Percentiles rank a stretch among this genome's conserved stretches.
phyloP scores from a whole-genome alignment of 495 filamentous ascomycete species.

The Penicillium pulvis region DNA sequence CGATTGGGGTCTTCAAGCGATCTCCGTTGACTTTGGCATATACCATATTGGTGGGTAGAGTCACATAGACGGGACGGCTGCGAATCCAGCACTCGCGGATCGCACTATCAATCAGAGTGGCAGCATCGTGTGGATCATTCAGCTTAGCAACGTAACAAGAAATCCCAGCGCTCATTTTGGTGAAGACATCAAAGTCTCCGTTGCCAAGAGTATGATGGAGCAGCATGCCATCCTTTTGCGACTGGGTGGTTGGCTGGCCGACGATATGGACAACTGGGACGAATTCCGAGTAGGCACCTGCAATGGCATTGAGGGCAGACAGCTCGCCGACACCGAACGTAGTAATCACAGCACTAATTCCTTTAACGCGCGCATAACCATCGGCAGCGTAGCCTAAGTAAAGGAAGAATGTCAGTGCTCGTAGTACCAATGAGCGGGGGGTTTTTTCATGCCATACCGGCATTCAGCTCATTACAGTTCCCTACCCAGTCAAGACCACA shows the following conservation, averaged over 20 bases:
- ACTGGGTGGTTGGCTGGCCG: conserved; percentile 55
- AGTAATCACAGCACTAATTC: conserved; percentile 64
- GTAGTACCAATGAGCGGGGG: background rate
- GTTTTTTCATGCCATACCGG: conserved; percentile 44
- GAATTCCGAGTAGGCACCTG: conserved; percentile 63
- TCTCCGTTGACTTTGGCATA: conserved; percentile 75
- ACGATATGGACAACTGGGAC: conserved; percentile 68
- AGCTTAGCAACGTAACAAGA: conserved; percentile 71
- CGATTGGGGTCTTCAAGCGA: conserved; percentile 67
- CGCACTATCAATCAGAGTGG: conserved; percentile 75
- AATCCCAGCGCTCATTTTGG: conserved; percentile 72
- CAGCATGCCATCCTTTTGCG: conserved; percentile 60
- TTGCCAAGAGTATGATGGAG: conserved; percentile 94
- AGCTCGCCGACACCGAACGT: conserved; percentile 75
- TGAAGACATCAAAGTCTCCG: conserved; percentile 85
- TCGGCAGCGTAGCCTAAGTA: conserved; percentile 68
- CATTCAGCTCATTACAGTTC: conserved; percentile 70
- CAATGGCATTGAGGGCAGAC: conserved; percentile 67
- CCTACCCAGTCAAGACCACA: conserved; percentile 65
- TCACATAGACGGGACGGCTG: conserved; percentile 80
- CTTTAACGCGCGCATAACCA: conserved; percentile 70
- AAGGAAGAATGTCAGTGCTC: conserved; percentile 1
- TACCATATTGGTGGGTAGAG: conserved; percentile 83
- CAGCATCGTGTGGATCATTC: conserved; percentile 66
- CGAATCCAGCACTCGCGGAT: conserved; percentile 77